Base-by-base conservation (phyloP, 305 asterid genomes). In the Plantago coronopus region DNA sequence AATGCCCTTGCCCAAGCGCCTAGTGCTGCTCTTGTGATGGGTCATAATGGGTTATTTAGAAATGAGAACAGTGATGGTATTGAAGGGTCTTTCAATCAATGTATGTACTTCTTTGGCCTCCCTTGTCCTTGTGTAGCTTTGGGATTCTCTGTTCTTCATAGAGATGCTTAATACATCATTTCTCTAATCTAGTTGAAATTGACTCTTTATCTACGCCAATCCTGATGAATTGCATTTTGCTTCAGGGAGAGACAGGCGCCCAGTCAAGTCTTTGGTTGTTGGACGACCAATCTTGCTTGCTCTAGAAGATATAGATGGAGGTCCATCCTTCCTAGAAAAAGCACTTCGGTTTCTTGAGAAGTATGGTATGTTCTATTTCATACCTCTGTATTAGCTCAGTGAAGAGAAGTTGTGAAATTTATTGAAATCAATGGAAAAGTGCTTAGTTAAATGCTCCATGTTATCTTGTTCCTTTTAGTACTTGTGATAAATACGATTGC, bases 211-310 rank as follows among this genome's bases (percentile, higher is more conserved):
- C 38, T 61, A 48, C 63, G 50, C 55, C 44, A 48, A 55, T 64
- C 50, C 31, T 76, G 73, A 70, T 51, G 46, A 51, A 57, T 54
- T 68, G 44, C 37, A 50, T 50, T 71, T 74, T 69, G 6, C 69
- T 76, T 46, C 82, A 94, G 99, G 96, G 96, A 87, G 91, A 79
- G 96, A 85, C 67, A 94, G 79, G 49, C 93, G 87, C 20, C 91
- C 86, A 59, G 81, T 84, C 62, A 94, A 87, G 78, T 94, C 99
- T 65, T 77, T 93, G 78, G 97, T 90, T 61, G 95, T 90, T 74
- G 99, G 99, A 51, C 94, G 99, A 13, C 99, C 99, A 54, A 90
- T 94, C 72, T 81, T 94, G 78, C 95, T 94, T 57, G 97, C 99
- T 17, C 77, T 94, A 65, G 97, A 94, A 78, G 99, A 94, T 76